A percentile compares a stretch with the other conserved stretches of the same genome.
phyloP scores from a whole-genome alignment of 371 early-diverging fungal genomes.

The Lichtheimia corymbifera region DNA sequence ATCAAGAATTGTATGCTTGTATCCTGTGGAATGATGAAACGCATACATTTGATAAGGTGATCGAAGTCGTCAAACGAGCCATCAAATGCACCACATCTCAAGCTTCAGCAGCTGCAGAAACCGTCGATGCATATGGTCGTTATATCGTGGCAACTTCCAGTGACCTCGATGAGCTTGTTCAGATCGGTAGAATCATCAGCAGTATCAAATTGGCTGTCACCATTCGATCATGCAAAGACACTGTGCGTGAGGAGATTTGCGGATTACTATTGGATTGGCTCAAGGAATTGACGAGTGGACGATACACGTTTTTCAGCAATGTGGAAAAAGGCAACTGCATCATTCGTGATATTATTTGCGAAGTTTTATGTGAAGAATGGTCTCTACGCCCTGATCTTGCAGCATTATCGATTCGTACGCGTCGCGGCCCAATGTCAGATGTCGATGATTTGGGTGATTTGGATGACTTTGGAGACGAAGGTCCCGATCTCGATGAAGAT shows the following conservation, averaged over 20 bases:
- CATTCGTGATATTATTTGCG: constrained; percentile 67
- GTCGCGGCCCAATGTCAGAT: constrained; percentile 35
- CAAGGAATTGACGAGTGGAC: constrained; percentile 66
- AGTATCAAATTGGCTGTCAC: constrained; percentile 79
- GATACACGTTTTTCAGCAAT: constrained; percentile 55
- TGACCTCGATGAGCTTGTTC: constrained; percentile 61
- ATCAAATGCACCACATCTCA: constrained; percentile 51
- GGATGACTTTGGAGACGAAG: constrained; percentile 9
- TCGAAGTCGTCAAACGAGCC: constrained; percentile 69
- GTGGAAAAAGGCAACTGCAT: constrained; percentile 46
- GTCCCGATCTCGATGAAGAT: constrained; percentile 15
- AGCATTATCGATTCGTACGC: constrained; percentile 33
- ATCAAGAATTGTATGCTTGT: constrained; percentile 49
- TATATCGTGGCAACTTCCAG: constrained; percentile 70
- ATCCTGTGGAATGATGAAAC: constrained; percentile 96
- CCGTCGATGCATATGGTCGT: constrained; percentile 68
- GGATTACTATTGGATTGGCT: constrained; percentile 79
- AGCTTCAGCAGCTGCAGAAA: constrained; percentile 28
- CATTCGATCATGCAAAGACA: constrained; percentile 78
- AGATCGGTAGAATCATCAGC: constrained; percentile 65
- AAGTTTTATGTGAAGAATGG: constrained; percentile 71
- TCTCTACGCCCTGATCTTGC: constrained; percentile 38
- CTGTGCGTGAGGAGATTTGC: constrained; percentile 81
- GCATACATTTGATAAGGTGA: constrained; percentile 92
- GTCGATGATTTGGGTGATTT: constrained; percentile 8